phyloP scores from a whole-genome alignment of 331 rosid genomes.

The Stylosanthes scabra region DNA sequence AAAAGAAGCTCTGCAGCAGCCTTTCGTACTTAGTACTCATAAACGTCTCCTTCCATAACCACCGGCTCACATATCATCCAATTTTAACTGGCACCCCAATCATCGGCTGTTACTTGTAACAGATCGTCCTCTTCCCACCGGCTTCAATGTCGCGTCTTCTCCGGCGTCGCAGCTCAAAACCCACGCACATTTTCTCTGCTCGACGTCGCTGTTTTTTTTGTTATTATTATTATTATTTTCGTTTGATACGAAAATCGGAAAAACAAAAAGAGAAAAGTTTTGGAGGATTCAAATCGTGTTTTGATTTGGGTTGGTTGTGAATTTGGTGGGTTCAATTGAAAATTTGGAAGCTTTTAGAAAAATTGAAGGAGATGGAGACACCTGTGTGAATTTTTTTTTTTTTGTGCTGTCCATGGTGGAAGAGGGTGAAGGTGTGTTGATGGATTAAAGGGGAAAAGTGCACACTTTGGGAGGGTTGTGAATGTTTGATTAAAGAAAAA shows the following conservation, averaged over 20 bases:
- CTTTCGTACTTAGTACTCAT: too few species aligned
- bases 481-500: too few species aligned
- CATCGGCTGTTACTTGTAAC: too few species aligned
- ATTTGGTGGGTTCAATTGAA: conserved; percentile 41
- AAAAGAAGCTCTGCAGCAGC: too few species aligned
- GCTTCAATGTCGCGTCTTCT: too few species aligned
- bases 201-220: conserved; percentile 17
- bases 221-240: neutral
- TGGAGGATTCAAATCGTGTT: conserved; percentile 33
- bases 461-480: conserved; percentile 60
- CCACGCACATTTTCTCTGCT: too few species aligned
- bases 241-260: conserved; percentile 15
- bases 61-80: too few species aligned
- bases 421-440: conserved; percentile 39
- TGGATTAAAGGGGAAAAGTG: conserved; percentile 51
- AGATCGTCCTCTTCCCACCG: too few species aligned
- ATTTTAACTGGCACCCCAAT: too few species aligned
- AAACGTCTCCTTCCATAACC: too few species aligned
- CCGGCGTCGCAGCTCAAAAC: too few species aligned
- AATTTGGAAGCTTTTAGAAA: conserved; percentile 53
- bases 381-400: conserved; percentile 46
- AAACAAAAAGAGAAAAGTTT: neutral
- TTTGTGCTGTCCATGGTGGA: conserved; percentile 30
- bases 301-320: conserved; percentile 38
- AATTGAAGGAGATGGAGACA: conserved; percentile 51